Percentiles rank a stretch among this genome's conserved stretches.
These are phyloP conservation scores for Dicorynia guianensis DNA, from an alignment of 306 rosid genomes.

Conservation along the genomic window DNA sequence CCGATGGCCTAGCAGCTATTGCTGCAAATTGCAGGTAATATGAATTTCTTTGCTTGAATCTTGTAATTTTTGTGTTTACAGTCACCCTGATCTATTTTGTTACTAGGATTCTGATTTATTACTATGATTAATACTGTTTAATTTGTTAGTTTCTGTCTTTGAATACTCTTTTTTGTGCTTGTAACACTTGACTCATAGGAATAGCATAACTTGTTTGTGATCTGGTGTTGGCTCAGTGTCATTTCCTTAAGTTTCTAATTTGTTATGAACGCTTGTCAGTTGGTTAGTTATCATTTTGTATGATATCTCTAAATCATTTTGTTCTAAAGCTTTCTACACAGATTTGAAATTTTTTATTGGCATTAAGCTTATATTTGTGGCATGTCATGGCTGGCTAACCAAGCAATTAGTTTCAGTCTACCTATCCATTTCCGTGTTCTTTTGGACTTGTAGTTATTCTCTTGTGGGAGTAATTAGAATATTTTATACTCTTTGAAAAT, in stretches of 20 bases:
- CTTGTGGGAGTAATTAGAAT: background rate
- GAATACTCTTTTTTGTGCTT: slow-evolving; percentile 17
- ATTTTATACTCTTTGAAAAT: slow-evolving; percentile 12
- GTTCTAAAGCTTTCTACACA: background rate
- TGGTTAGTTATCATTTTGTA: background rate
- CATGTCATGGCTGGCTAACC: background rate
- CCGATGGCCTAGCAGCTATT: slow-evolving; percentile 87
- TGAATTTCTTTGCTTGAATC: background rate
- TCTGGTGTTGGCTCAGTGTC: slow-evolving; percentile 26
- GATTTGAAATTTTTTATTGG: background rate
- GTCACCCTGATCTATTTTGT: background rate
- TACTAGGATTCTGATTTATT: slow-evolving; percentile 5
- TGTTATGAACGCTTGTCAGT: slow-evolving; percentile 2
- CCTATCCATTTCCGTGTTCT: background rate
- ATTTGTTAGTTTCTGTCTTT: background rate
- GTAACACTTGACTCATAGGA: slow-evolving; percentile 1
- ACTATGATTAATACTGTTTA: background rate
- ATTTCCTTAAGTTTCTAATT: slow-evolving; percentile 14
- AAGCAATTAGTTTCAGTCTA: background rate
- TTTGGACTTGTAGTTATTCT: background rate
- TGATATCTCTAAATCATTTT: background rate
- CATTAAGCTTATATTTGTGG: background rate
- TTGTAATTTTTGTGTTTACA: background rate
- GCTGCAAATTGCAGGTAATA: slow-evolving; percentile 93
- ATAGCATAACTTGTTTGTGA: background rate